phyloP scores from a whole-genome alignment of 2,329 filamentous ascomycete genomes.

The Huntiella moniliformis region DNA sequence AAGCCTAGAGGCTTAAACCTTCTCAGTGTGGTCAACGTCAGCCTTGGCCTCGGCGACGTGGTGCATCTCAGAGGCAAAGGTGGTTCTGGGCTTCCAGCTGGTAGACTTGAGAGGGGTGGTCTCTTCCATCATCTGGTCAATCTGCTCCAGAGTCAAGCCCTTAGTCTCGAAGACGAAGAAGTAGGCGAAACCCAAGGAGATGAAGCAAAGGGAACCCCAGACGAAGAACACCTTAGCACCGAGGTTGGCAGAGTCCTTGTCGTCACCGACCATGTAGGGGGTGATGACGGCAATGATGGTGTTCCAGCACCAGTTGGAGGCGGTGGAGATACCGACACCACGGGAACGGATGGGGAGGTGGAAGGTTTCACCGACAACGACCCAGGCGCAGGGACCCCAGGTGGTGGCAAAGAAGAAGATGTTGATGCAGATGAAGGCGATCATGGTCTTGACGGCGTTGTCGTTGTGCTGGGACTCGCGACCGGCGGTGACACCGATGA shows the following conservation, averaged over 20 bases:
- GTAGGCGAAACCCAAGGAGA: constrained; percentile 45
- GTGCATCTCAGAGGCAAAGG: constrained; percentile 36
- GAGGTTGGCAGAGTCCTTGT: constrained; percentile 39
- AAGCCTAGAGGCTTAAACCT: background rate
- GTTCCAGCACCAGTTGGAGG: constrained; percentile 87
- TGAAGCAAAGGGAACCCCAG: constrained; percentile 49
- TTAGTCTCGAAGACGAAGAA: constrained; percentile 59
- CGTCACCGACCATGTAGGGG: constrained; percentile 47
- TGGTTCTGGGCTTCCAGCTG: constrained; percentile 55
- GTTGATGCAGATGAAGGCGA: constrained; percentile 79
- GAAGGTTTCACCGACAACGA: constrained; percentile 78
- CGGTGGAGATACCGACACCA: constrained; percentile 70
- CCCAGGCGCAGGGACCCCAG: constrained; percentile 70
- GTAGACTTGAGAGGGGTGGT: constrained; percentile 55
- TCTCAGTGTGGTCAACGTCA: constrained; percentile 3
- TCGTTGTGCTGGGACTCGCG: constrained; percentile 35
- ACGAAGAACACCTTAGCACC: constrained; percentile 55
- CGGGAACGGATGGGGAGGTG: constrained; percentile 75
- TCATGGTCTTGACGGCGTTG: constrained; percentile 47
- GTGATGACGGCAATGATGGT: constrained; percentile 53
- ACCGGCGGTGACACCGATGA: constrained; percentile 47
- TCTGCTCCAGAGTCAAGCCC: constrained; percentile 60
- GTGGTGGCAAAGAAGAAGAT: constrained; percentile 85
- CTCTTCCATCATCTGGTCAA: constrained; percentile 81
- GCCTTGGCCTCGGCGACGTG: background rate